Percentiles rank a stretch among this genome's conserved stretches.
Evolutionary conservation across 1,284 basidiomycete species (phyloP).

Genomic region (Uromyces viciae-fabae): DNA sequence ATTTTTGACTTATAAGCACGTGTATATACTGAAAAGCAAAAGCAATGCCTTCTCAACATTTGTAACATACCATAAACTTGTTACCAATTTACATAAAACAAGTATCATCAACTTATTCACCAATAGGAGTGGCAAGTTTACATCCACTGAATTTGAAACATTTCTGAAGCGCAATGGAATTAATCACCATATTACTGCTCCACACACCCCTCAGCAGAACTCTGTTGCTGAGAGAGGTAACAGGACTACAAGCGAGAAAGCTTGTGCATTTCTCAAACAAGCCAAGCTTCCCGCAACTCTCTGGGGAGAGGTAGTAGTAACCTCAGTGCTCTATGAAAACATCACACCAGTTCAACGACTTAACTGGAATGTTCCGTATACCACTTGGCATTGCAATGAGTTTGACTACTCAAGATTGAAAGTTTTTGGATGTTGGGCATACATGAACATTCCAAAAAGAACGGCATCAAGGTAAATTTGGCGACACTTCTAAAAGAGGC

Average conservation of each 20-base stretch:
- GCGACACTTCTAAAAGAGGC: background rate
- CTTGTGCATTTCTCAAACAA: conserved; percentile 51
- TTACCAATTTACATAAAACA: background rate
- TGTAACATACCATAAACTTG: background rate
- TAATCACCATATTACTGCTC: background rate
- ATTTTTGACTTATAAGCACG: background rate
- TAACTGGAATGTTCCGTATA: background rate
- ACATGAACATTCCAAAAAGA: background rate
- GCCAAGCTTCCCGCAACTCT: conserved; percentile 51
- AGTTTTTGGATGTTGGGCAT: no score
- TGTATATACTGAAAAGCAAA: conserved; percentile 16
- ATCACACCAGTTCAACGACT: background rate
- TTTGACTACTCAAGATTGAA: background rate
- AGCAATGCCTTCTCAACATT: background rate
- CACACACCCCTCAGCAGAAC: conserved; percentile 55
- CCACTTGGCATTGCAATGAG: background rate
- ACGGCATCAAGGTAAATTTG: conserved; percentile 5
- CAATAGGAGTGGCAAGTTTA: background rate
- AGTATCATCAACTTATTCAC: background rate
- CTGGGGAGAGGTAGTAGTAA: conserved; percentile 54
- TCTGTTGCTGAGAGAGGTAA: conserved; percentile 52
- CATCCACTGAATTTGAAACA: background rate
- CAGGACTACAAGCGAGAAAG: conserved; percentile 52
- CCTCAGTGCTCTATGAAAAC: conserved; percentile 55
- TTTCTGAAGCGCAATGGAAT: background rate